Percentiles rank a stretch among this genome's conserved stretches.
Conservation (phyloP, 768 basidiomycete species). For the Butyriboletus loyo region DNA sequence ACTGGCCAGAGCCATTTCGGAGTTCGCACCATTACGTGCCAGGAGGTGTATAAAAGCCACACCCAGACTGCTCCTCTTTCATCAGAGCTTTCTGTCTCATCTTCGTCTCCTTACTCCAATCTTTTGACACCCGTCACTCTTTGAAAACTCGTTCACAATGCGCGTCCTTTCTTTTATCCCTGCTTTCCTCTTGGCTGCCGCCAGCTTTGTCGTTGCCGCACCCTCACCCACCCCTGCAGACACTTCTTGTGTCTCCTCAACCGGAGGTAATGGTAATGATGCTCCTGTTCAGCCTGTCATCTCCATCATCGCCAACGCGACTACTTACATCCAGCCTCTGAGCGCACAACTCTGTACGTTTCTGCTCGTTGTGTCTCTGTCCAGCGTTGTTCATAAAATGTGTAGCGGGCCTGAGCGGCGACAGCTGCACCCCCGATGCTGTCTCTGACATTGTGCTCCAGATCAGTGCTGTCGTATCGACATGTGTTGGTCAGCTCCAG, state of each 20-base stretch:
- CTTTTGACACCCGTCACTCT: slow-evolving; percentile 11
- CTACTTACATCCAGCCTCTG: slow-evolving; percentile 1
- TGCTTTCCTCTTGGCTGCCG: slow-evolving; percentile 6
- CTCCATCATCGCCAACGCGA: slow-evolving; percentile 11
- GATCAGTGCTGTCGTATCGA: slow-evolving; percentile 8
- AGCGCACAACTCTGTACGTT: slow-evolving; percentile 7
- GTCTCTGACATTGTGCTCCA: slow-evolving; percentile 9
- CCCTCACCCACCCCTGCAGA: not conserved
- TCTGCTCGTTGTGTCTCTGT: accelerated
- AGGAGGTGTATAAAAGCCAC: slow-evolving; percentile 14
- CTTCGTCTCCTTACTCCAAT: not conserved
- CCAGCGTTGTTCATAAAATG: not conserved
- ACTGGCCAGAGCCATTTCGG: not conserved
- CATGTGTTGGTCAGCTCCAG: slow-evolving; percentile 9
- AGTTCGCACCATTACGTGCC: not conserved
- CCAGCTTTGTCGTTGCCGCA: slow-evolving; percentile 8
- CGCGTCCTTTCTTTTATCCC: slow-evolving; percentile 16
- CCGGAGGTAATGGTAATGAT: slow-evolving; percentile 3
- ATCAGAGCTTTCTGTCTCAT: slow-evolving; percentile 4
- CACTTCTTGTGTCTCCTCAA: slow-evolving; percentile 2
- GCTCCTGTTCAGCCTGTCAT: slow-evolving; percentile 12
- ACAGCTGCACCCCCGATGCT: slow-evolving; percentile 4
- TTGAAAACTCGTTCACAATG: slow-evolving; percentile 9
- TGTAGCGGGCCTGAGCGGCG: slow-evolving; percentile 1
- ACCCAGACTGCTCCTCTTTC: not conserved